Base-by-base conservation (phyloP, 1,139 yeast genomes). In the Eremothecium cymbalariae region DNA sequence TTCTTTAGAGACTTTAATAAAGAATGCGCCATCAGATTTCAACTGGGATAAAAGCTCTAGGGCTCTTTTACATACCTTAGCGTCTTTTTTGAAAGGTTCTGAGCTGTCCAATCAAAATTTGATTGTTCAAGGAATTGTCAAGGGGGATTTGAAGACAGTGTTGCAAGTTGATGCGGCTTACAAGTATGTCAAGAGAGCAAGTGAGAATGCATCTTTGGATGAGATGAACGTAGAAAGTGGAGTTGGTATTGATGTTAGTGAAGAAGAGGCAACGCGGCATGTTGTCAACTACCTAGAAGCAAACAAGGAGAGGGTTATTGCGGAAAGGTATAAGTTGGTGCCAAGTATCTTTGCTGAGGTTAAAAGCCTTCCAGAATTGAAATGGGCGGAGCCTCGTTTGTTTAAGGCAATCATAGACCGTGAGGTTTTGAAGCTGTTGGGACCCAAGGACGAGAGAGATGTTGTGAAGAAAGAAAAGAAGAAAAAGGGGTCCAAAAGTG, bases 371-470 rank as follows among this genome's bases (percentile, higher is more conserved):
- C 77, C 86, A 2, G 72, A 65, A 18, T 70, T 90, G 59, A 85
- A 83, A 60, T 90, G 96, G 95, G 98, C 97, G 8, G 72, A 82
- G 36, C 94, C 96, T 25, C 73, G 76, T 33, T 65, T 74, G 38
- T 83, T 90, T 64, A 90, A 90, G 62, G 94, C 95, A 11, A 68
- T 74, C 17, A 81, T 90, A 46, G 98, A 90, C 55, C 76, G 70
- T 32, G 74, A 81, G 50, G 66, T 86, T 16, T 63, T 83, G 44
- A 74, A 64, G 30, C 60, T 78, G 18, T 63, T 86, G 36, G 98
- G 98, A 15, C 97, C 98, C 33, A 90, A 88, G 60, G 98, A 90
- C 55, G 98, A 88, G 55, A 76, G 98, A 44, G 98, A 90, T 57
- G 68, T 78, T 16, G 70, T 77, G 37, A 83, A 83, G 64, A 81